These are phyloP conservation scores for Samsoniella hepiali DNA, from an alignment of 2,329 filamentous ascomycete species.

Conservation along the genomic window DNA sequence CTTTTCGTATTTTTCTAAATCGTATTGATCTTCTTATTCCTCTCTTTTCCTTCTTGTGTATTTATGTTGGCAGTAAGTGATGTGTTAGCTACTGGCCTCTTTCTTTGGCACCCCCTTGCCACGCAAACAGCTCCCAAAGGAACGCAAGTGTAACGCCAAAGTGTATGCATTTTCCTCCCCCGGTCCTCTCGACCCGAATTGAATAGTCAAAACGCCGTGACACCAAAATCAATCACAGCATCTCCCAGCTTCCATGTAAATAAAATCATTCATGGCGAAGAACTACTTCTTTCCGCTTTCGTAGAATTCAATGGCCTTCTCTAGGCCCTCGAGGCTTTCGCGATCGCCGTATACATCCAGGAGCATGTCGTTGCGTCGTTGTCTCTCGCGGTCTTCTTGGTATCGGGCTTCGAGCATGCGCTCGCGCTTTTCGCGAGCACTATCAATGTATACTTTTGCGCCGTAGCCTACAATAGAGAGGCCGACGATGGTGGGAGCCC, in stretches of 20 bases:
- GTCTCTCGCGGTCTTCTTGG: conserved; percentile 34
- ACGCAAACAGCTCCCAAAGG: background rate
- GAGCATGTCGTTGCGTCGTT: conserved; percentile 40
- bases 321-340: conserved; percentile 45
- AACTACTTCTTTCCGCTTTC: conserved; percentile 28
- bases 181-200: background rate
- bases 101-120: too few relatives aligned
- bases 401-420: conserved; percentile 31
- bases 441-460: conserved; percentile 33
- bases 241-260: too few relatives aligned
- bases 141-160: background rate
- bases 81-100: too few relatives aligned
- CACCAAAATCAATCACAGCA: background rate
- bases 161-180: background rate
- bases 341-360: conserved; percentile 50
- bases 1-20: too few relatives aligned
- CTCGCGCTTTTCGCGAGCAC: conserved; percentile 27
- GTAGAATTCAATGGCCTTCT: conserved; percentile 47
- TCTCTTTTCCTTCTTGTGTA: too few relatives aligned
- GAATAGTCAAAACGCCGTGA: background rate
- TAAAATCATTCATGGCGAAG: background rate
- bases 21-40: too few relatives aligned
- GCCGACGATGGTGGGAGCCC: conserved; percentile 32
- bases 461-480: conserved; percentile 35
- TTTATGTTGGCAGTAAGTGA: too few relatives aligned